Base-by-base conservation (phyloP, 208 protist genomes). In the Trypanosoma theileri region DNA sequence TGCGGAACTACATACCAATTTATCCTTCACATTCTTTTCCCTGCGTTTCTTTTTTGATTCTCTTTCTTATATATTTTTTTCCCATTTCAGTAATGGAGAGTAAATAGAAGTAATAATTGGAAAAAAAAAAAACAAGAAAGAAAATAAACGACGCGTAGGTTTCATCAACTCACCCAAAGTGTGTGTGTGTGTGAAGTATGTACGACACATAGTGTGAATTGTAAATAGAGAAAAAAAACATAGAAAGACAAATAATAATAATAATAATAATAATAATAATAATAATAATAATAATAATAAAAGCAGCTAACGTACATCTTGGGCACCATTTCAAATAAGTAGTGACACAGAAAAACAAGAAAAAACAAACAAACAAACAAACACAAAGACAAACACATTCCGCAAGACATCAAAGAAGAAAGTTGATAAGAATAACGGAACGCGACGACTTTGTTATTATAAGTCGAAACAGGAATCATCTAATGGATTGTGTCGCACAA, bases 401-500 rank as follows among this genome's bases (percentile, higher is more conserved):
- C 28, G 28, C 28, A 6, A 35, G 6, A 35, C 28, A 35, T 6
- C 28, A 35, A 35, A 35, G 28, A 35, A 35, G 28, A 35, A 35
- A 8, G 6, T 35, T 35, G 28, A 35, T 35, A 35, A 35, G 28
- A 35, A 35, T 35, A 35, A 35, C 28, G 28, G 28, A 35, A 63
- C 40, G 50, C 48, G n/a, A 58, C n/a, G 40, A 69, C 19, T 13
- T n/a, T 21, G 9, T 48, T 48, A 53, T 76, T 77, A 93, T 19
- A 93, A 48, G 19, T 95, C 90, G 24, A 71, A 77, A 68, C 89
- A 92, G 10, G 85, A 79, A 68, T 97, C 90, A 51, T 96, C 86
- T 53, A 89, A 74, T 24, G 93, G 92, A 73, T 97, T 97, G 75
- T 98, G 82, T 11, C 84, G 83, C 21, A 96, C 81, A 3, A 98